phyloP scores from a whole-genome alignment of 1,284 basidiomycete species.

The Xerocomus minutiporus region DNA sequence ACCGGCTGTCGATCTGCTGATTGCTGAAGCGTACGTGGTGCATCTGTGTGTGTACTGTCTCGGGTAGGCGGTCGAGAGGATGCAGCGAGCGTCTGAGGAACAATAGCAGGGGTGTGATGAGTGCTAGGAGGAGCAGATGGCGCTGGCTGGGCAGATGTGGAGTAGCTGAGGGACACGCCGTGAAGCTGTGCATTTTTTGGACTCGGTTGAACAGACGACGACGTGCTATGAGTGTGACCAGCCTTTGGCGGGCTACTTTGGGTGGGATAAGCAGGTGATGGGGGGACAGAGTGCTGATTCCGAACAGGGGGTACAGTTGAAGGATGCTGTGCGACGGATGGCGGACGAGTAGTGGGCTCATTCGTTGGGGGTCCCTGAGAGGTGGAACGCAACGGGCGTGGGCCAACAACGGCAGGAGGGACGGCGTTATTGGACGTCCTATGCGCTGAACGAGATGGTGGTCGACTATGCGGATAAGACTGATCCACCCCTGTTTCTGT shows the following conservation, averaged over 20 bases:
- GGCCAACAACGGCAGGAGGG: constrained; percentile 27
- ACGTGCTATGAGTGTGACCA: constrained; percentile 7
- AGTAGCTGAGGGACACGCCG: constrained; percentile 10
- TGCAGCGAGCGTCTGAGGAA: constrained; percentile 16
- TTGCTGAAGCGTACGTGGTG: constrained; percentile 9
- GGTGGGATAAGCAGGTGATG: constrained; percentile 17
- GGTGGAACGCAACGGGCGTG: constrained; percentile 28
- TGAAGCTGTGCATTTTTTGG: constrained; percentile 24
- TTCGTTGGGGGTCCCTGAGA: constrained; percentile 29
- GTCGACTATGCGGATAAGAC: constrained; percentile 24
- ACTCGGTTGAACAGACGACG: constrained; percentile 24
- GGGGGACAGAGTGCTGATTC: constrained; percentile 19
- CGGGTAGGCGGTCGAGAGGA: constrained; percentile 31
- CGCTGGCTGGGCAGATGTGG: constrained; percentile 14
- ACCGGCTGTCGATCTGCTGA: constrained; percentile 11
- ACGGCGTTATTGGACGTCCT: constrained; percentile 19
- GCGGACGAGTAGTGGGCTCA: constrained; percentile 26
- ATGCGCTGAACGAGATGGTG: constrained; percentile 27
- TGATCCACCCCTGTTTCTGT: constrained; percentile 22
- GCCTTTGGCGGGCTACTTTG: constrained; percentile 16
- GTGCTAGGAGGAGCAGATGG: constrained; percentile 16
- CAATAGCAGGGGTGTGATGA: constrained; percentile 21
- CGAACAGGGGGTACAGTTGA: constrained; percentile 11
- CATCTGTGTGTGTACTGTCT: constrained; percentile 15
- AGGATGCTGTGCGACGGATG: constrained; percentile 19